Percentiles rank a stretch among this genome's conserved stretches.
Conservation (phyloP, 2,329 filamentous ascomycete genomes). For the Colletotrichum tanaceti region DNA sequence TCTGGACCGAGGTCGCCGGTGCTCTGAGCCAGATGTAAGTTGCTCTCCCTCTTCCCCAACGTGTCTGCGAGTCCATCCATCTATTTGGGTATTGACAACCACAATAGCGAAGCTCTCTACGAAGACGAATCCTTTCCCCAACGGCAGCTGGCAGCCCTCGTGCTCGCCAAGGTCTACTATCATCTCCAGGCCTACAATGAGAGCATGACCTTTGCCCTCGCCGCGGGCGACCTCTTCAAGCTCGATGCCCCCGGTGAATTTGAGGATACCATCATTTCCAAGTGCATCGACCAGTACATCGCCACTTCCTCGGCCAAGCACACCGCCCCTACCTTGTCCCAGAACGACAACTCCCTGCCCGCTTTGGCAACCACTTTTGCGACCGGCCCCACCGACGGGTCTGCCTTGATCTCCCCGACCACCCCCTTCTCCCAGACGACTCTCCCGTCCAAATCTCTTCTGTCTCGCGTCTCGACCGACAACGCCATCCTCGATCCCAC, state of each 20-base stretch:
- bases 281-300: conserved; percentile 98
- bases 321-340: conserved; percentile 56
- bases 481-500: conserved; percentile 71
- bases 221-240: conserved; percentile 94
- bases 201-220: conserved; percentile 97
- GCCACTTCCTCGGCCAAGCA: conserved; percentile 71
- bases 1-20: conserved; percentile 97
- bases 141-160: conserved; percentile 91
- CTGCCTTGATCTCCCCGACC: conserved; percentile 83
- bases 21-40: conserved; percentile 90
- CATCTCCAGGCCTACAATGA: conserved; percentile 99
- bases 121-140: conserved; percentile 96
- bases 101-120: conserved; percentile 87
- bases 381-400: conserved; percentile 72
- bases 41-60: conserved; percentile 3
- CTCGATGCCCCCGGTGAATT: conserved; percentile 92
- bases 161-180: conserved; percentile 98
- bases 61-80: background rate
- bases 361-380: conserved; percentile 85
- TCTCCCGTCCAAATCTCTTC: conserved; percentile 90
- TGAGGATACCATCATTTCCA: conserved; percentile 98
- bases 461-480: conserved; percentile 82
- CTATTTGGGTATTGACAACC: conserved; percentile 35
- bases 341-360: conserved; percentile 63
- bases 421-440: conserved; percentile 96